phyloP scores from a whole-genome alignment of 2,329 filamentous ascomycete species.

The Aspergillus texensis region DNA sequence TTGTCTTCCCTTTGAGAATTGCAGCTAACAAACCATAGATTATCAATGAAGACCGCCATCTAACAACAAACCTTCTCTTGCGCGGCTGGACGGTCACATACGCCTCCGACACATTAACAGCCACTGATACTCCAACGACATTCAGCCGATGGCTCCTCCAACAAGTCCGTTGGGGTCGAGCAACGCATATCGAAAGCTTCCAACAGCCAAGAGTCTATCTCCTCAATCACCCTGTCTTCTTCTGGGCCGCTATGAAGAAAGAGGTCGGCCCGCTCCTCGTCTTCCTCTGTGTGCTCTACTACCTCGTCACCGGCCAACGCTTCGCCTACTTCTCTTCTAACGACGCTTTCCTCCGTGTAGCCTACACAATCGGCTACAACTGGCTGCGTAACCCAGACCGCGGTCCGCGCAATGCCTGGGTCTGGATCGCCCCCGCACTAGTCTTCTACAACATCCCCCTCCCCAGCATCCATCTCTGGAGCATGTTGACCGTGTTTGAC shows the following conservation, averaged over 20 bases:
- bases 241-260: constrained; percentile 37
- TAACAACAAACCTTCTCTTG: constrained; percentile 40
- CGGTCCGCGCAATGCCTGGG: constrained; percentile 16
- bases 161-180: constrained; percentile 42
- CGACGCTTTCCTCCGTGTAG: constrained; percentile 32
- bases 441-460: constrained; percentile 40
- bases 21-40: constrained; percentile 19
- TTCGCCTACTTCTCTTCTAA: constrained; percentile 30
- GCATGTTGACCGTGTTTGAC: constrained; percentile 35
- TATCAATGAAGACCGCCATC: constrained; percentile 44
- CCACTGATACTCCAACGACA: constrained; percentile 41
- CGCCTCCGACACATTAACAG: constrained; percentile 35
- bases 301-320: constrained; percentile 31
- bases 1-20: no score
- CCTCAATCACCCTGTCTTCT: constrained; percentile 37
- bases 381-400: constrained; percentile 31
- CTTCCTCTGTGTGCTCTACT: constrained; percentile 31
- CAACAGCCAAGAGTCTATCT: constrained; percentile 39
- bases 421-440: constrained; percentile 31
- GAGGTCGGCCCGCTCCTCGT: constrained; percentile 33
- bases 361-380: constrained; percentile 34
- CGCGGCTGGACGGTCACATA: constrained; percentile 39
- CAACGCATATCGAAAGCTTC: constrained; percentile 41
- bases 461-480: constrained; percentile 41
- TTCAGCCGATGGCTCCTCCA: constrained; percentile 39